phyloP scores from a whole-genome alignment of 164 flowering plant genomes.

The Tetracentron sinense region DNA sequence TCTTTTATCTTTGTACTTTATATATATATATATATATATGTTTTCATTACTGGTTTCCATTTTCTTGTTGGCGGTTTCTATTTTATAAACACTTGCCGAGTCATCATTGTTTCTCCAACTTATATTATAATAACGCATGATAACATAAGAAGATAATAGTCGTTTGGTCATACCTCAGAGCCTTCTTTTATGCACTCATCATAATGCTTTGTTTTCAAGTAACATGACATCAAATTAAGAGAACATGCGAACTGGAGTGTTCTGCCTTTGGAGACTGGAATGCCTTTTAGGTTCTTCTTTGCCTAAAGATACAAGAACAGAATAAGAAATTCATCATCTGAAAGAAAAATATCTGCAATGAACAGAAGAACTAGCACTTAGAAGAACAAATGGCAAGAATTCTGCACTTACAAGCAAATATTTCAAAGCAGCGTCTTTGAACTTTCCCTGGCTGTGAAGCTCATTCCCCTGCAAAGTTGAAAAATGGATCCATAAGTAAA shows the following conservation, averaged over 20 bases:
- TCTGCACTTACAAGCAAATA: slow-evolving; percentile 63
- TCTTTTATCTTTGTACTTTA: too few relatives aligned
- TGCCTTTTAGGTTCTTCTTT: slow-evolving; percentile 57
- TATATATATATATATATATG: too few relatives aligned
- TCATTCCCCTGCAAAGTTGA: slow-evolving; percentile 76
- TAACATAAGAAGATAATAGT: neutral
- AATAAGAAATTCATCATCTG: neutral
- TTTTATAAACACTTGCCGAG: neutral
- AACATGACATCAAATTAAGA: slow-evolving; percentile 94
- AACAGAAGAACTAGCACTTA: neutral
- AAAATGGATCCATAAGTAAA: slow-evolving; percentile 6
- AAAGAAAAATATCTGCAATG: neutral
- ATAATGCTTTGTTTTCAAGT: slow-evolving; percentile 76
- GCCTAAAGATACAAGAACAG: slow-evolving; percentile 46
- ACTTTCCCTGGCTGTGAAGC: slow-evolving; percentile 76
- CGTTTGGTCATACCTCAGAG: slow-evolving; percentile 59
- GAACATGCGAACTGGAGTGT: slow-evolving; percentile 71
- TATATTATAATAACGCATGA: neutral
- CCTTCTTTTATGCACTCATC: slow-evolving; percentile 88
- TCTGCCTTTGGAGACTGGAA: slow-evolving; percentile 54
- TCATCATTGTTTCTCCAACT: neutral
- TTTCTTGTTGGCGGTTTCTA: neutral
- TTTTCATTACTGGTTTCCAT: neutral
- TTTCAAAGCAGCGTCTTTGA: slow-evolving; percentile 61
- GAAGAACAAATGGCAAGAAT: neutral